Conservation (phyloP, 768 basidiomycete species). For the Tricholoma furcatifolium region DNA sequence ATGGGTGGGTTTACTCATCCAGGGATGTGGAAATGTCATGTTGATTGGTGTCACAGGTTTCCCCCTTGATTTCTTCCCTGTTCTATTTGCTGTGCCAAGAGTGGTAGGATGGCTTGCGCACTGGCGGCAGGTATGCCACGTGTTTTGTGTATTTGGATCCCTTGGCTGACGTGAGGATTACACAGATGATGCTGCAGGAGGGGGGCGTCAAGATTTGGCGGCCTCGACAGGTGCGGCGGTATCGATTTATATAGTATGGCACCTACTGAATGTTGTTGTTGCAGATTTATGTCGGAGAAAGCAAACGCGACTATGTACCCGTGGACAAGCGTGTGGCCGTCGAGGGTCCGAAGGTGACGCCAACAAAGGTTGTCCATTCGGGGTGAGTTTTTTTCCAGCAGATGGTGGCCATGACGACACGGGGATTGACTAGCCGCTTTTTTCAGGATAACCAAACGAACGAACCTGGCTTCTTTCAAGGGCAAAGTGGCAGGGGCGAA, state of each 20-base stretch:
- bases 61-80: conserved; percentile 93
- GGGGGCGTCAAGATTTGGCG: conserved; percentile 95
- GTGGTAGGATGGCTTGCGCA: conserved; percentile 94
- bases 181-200: conserved; percentile 86
- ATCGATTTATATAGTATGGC: background rate
- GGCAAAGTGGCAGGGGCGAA: conserved; percentile 43
- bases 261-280: background rate
- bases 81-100: conserved; percentile 88
- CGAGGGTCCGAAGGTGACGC: conserved; percentile 55
- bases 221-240: conserved; percentile 63
- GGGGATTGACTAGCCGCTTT: conserved; percentile 2
- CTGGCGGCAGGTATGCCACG: conserved; percentile 70
- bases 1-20: conserved; percentile 57
- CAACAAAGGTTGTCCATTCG: conserved; percentile 66
- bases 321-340: conserved; percentile 58
- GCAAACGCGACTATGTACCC: conserved; percentile 73
- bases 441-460: conserved; percentile 64
- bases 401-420: conserved; percentile 39
- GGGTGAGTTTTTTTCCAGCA: conserved; percentile 52
- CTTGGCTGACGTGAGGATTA: background rate
- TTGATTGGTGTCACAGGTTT: conserved; percentile 54
- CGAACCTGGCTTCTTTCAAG: conserved; percentile 60
- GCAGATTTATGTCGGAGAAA: conserved; percentile 77
- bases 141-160: background rate
- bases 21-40: conserved; percentile 1